Conservation (phyloP, 108 stramenopile species). For the Cyclotella distinguenda region DNA sequence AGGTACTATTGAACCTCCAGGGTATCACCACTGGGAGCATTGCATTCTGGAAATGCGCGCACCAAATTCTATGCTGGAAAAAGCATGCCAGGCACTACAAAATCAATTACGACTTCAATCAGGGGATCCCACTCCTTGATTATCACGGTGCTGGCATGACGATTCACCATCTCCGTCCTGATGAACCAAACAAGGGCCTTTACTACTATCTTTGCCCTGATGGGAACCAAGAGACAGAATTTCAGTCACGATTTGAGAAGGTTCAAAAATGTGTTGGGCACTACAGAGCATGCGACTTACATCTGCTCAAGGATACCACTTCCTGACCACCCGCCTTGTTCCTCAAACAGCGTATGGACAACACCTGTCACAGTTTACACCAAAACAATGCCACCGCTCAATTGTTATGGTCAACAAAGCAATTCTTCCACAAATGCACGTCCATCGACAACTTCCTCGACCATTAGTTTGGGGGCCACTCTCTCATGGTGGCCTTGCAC, state of each 20-base stretch:
- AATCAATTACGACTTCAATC: background rate
- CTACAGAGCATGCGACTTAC: background rate
- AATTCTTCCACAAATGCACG: background rate
- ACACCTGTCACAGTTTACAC: background rate
- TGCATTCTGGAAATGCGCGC: no score
- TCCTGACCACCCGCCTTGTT: background rate
- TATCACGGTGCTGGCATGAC: background rate
- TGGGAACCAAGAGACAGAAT: background rate
- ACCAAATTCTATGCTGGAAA: no score
- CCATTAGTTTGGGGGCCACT: background rate
- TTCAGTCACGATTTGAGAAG: background rate
- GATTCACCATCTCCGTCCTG: background rate
- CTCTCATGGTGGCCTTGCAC: background rate
- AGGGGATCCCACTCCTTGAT: background rate
- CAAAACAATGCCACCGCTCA: background rate
- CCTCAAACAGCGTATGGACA: background rate
- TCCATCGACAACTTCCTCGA: background rate
- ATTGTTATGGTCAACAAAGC: background rate
- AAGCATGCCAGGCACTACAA: no score
- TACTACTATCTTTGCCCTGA: background rate
- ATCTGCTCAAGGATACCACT: background rate
- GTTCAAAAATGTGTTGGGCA: background rate
- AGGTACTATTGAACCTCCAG: no score
- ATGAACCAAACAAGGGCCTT: background rate
- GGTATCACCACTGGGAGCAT: no score